Percentiles rank a stretch among this genome's conserved stretches.
Evolutionary conservation across 2,329 filamentous ascomycete genomes (phyloP).

Genomic region (Helotiales sp.): DNA sequence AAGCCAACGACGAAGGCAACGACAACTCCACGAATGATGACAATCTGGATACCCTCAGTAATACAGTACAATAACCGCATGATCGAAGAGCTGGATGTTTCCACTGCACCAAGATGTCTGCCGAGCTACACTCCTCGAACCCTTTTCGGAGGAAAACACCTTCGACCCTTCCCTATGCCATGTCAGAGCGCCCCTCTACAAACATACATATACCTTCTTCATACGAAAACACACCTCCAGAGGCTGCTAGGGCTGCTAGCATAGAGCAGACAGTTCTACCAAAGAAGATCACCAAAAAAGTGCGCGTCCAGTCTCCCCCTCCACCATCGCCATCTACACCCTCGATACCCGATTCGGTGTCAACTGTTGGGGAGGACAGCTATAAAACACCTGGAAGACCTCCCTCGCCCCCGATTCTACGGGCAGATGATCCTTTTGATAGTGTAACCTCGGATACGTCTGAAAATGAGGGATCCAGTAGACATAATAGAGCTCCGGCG

Average conservation of each 20-base stretch:
- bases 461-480: slow-evolving; percentile 34
- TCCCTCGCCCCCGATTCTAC: slow-evolving; percentile 41
- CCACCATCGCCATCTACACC: slow-evolving; percentile 52
- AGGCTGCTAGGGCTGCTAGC: slow-evolving; percentile 18
- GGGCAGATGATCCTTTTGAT: slow-evolving; percentile 43
- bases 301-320: slow-evolving; percentile 68
- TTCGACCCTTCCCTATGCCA: slow-evolving; percentile 20
- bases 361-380: slow-evolving; percentile 39
- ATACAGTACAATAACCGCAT: slow-evolving; percentile 18
- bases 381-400: slow-evolving; percentile 29
- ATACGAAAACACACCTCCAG: slow-evolving; percentile 23
- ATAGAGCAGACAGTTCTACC: slow-evolving; percentile 23
- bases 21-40: slow-evolving; percentile 18
- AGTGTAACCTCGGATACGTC: slow-evolving; percentile 42
- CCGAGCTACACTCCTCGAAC: slow-evolving; percentile 42
- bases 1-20: background rate
- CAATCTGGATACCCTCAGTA: slow-evolving; percentile 9
- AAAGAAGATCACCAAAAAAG: slow-evolving; percentile 57
- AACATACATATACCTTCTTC: slow-evolving; percentile 27
- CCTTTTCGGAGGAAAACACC: slow-evolving; percentile 42
- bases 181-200: slow-evolving; percentile 29
- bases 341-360: slow-evolving; percentile 56
- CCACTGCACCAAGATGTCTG: slow-evolving; percentile 36
- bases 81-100: slow-evolving; percentile 25
- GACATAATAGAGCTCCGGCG: slow-evolving; percentile 44